A percentile compares a stretch with the other conserved stretches of the same genome.
These are phyloP conservation scores for Picea abies DNA, from an alignment of 83 land plant species.

Conservation along the genomic window DNA sequence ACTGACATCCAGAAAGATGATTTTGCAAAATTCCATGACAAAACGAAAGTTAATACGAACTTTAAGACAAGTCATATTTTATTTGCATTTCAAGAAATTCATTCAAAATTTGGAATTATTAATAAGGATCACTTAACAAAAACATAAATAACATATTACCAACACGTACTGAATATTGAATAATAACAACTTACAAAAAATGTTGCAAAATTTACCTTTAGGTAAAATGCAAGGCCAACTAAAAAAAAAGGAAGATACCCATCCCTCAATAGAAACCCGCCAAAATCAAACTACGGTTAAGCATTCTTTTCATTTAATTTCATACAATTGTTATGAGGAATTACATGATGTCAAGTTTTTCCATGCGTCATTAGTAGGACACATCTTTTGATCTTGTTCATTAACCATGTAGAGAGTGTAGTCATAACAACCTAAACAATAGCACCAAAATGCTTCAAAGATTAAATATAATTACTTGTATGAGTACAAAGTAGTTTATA, in stretches of 20 bases:
- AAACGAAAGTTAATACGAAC: too few relatives aligned
- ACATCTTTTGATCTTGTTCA: conserved; percentile 91
- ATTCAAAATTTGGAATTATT: too few relatives aligned
- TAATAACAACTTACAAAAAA: too few relatives aligned
- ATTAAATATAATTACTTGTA: too few relatives aligned
- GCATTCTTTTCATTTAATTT: too few relatives aligned
- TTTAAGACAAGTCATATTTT: too few relatives aligned
- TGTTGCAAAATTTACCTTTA: neutral
- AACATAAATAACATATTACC: too few relatives aligned
- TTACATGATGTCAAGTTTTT: neutral
- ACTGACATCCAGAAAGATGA: too few relatives aligned
- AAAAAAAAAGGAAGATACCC: conserved; percentile 68
- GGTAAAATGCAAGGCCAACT: conserved; percentile 78
- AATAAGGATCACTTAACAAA: too few relatives aligned
- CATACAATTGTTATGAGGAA: neutral
- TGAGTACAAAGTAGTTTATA: neutral
- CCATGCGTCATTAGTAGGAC: conserved; percentile 74
- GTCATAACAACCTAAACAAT: conserved; percentile 79
- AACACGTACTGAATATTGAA: too few relatives aligned
- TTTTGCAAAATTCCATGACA: too few relatives aligned
- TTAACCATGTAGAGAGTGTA: conserved; percentile 73
- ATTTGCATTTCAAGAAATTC: too few relatives aligned
- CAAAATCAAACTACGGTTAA: neutral
- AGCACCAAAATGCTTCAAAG: neutral
- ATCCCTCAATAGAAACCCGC: conserved; percentile 87